A percentile compares a stretch with the other conserved stretches of the same genome.
Conservation (phyloP, 176 grass and related monocot genomes). For the Bonia amplexicaulis region DNA sequence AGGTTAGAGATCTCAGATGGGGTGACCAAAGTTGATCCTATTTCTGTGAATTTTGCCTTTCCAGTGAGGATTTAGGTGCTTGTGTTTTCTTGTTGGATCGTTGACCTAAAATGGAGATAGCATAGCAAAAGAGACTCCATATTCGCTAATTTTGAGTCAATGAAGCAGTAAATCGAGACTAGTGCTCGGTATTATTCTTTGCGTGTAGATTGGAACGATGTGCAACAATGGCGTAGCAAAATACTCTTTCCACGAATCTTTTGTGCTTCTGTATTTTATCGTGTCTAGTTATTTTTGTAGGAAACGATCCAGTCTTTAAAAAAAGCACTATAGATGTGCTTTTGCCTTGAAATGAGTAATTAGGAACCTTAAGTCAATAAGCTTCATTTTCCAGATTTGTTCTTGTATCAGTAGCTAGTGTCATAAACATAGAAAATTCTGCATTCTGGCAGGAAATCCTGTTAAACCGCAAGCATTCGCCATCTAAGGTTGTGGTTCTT, state of each 20-base stretch:
- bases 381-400: background rate
- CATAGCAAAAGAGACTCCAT: background rate
- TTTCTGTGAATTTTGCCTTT: background rate
- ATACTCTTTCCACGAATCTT: background rate
- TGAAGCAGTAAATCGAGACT: background rate
- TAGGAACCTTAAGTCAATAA: background rate
- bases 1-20: conserved; percentile 6
- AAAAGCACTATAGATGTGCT: background rate
- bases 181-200: background rate
- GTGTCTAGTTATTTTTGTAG: background rate
- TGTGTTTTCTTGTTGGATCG: background rate
- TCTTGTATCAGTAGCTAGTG: background rate
- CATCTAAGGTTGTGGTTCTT: background rate
- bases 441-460: background rate
- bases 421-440: background rate
- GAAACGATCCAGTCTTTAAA: background rate
- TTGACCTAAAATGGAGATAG: background rate
- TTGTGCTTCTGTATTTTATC: background rate
- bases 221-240: background rate
- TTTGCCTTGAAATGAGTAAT: background rate
- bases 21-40: background rate
- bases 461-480: background rate
- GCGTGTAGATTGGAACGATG: background rate
- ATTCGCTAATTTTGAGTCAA: background rate
- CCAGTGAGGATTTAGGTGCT: background rate